Evolutionary conservation across 345 rosid genomes (phyloP), one percentile per base, ranked within the genome.

Genomic region (Toxicodendron radicans): DNA sequence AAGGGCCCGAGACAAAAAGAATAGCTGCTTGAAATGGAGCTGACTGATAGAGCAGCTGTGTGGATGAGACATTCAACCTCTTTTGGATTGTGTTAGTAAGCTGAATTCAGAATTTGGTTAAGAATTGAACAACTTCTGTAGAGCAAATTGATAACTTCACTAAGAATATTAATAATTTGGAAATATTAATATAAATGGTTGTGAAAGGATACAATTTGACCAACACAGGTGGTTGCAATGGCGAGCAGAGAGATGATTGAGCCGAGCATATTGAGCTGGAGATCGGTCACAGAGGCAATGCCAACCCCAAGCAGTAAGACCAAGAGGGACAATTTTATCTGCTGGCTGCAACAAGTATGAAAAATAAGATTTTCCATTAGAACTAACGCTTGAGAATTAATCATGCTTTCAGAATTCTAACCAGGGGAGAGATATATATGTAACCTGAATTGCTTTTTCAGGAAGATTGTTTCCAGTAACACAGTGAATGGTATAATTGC

Each of bases 1-100:
- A 68, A 14, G 99, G 99, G 64, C 99, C 99, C 0, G 97, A 91
- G 48, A 95, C 94, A 61, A 95, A 95, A 46, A 95, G 94, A 83
- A 93, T 77, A n/a, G 96, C 99, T 7, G 99, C 97, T 83, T 95
- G 99, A 78, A 93, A 95, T 48, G 99, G 99, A 3, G 99, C 99
- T 2, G 99, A 95, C 32, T 95, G 99, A 79, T 95, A 95, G 10
- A 93, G 88, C 73, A 95, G 83, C 86, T 95, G 99, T 21, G 99
- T 95, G 53, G 99, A 93, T 64, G 99, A 89, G 17, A 95, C 99
- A 74, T 91, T 93, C 10, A 90, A 84, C 85, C 84, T 91, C 89
- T 95, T 95, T 56, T 95, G 99, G 68, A 95, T 95, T 66, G 98
- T 93, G 78, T 88, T 95, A 77, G 99, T 95, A 76, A 93, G 94